Conservation (phyloP, 768 basidiomycete genomes). For the Suillus spraguei region DNA sequence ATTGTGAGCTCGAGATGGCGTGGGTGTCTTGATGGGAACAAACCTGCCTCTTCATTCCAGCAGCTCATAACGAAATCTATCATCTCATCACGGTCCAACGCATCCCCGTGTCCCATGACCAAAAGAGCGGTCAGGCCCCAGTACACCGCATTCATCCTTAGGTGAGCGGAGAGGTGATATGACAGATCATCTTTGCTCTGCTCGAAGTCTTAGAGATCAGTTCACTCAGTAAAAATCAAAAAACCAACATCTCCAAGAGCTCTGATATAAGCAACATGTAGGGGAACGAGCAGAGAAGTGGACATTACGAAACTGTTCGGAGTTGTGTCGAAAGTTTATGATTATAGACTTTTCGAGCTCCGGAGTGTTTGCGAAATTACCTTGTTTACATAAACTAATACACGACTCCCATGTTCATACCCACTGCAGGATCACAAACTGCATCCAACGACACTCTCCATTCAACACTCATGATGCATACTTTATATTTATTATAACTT, state of each 20-base stretch:
- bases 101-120: constrained; percentile 77
- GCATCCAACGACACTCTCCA: too few relatives aligned
- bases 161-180: constrained; percentile 90
- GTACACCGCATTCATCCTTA: constrained; percentile 94
- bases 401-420: too few relatives aligned
- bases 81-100: constrained; percentile 81
- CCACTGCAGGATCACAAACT: too few relatives aligned
- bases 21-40: constrained; percentile 15
- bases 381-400: too few relatives aligned
- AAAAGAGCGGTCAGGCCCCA: constrained; percentile 93
- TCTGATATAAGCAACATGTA: constrained; percentile 79
- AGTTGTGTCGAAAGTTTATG: neutral
- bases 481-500: too few relatives aligned
- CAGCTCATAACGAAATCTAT: constrained; percentile 91
- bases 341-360: neutral
- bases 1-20: constrained; percentile 10
- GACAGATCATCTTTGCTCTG: constrained; percentile 82
- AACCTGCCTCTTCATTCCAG: constrained; percentile 90
- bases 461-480: too few relatives aligned
- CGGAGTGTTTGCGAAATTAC: too few relatives aligned
- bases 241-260: constrained; percentile 63
- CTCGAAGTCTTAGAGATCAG: constrained; percentile 12
- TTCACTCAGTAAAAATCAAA: neutral
- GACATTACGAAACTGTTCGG: neutral
- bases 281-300: constrained; percentile 43